Evolutionary conservation across 2,329 filamentous ascomycete genomes (phyloP).

Genomic region (Fusarium sp.): DNA sequence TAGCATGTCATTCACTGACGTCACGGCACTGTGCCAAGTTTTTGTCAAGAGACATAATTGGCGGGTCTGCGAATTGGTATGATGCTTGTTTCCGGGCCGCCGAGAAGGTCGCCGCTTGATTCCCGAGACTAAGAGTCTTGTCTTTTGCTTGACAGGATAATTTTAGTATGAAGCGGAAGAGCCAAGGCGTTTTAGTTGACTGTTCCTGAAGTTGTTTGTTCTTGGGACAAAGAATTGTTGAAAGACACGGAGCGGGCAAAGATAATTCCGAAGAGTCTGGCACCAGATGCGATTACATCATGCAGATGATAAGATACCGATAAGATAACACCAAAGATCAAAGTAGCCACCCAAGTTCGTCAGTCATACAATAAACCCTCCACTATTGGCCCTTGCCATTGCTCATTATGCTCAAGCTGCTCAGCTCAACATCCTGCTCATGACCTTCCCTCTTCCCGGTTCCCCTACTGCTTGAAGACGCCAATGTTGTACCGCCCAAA

Average conservation of each 20-base stretch:
- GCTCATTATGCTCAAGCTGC: neutral
- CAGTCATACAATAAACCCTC: neutral
- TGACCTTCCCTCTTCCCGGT: neutral
- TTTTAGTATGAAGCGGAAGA: constrained; percentile 2
- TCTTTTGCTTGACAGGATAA: constrained; percentile 21
- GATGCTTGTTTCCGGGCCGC: constrained; percentile 22
- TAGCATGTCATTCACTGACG: constrained; percentile 13
- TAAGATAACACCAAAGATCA: neutral
- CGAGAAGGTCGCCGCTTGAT: constrained; percentile 1
- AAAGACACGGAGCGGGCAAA: neutral
- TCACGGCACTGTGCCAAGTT: constrained; percentile 25
- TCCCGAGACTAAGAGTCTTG: constrained; percentile 12
- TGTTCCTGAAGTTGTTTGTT: neutral
- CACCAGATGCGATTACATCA: neutral
- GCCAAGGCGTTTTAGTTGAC: neutral
- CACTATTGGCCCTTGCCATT: neutral
- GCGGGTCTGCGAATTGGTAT: neutral
- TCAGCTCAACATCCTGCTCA: neutral
- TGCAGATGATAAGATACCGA: neutral
- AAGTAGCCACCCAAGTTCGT: neutral
- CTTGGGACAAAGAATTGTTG: no score
- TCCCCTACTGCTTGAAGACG: neutral
- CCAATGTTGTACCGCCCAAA: neutral
- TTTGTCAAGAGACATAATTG: constrained; percentile 1
- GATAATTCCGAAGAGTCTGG: neutral